A percentile compares a stretch with the other conserved stretches of the same genome.
Evolutionary conservation across 176 grass and related monocot genomes (phyloP).

Genomic region (Bolboschoenus planiculmis): DNA sequence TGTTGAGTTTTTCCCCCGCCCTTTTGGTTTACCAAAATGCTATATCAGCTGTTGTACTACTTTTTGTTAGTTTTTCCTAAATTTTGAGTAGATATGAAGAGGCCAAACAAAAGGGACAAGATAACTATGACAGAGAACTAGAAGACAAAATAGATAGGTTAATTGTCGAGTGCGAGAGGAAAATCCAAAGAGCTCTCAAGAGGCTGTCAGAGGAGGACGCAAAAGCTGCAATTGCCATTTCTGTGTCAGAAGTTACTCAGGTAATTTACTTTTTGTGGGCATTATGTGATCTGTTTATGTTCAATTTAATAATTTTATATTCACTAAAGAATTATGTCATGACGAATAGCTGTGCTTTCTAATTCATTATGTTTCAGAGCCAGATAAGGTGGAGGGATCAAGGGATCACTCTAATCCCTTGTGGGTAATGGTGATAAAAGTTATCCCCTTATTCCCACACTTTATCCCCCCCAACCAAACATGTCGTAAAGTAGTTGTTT

Average conservation of each 20-base stretch:
- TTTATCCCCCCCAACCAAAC: too few relatives aligned
- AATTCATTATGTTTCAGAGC: background rate
- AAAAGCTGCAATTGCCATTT: conserved; percentile 96
- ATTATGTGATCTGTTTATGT: conserved; percentile 9
- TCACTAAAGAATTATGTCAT: background rate
- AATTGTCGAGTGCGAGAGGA: conserved; percentile 95
- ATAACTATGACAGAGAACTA: conserved; percentile 80
- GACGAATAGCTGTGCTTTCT: background rate
- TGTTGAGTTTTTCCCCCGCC: background rate
- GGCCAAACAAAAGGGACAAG: conserved; percentile 65
- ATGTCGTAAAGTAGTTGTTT: background rate
- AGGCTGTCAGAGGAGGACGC: conserved; percentile 82
- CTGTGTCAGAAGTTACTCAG: conserved; percentile 75
- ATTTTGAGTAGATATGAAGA: conserved; percentile 78
- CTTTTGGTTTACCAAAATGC: background rate
- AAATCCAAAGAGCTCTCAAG: conserved; percentile 91
- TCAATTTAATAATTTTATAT: conserved; percentile 13
- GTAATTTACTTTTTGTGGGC: conserved; percentile 29
- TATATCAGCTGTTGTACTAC: background rate
- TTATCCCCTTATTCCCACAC: too few relatives aligned
- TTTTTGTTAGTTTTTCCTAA: conserved; percentile 42
- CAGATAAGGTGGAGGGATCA: too few relatives aligned
- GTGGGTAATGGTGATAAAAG: too few relatives aligned
- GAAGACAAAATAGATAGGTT: conserved; percentile 89
- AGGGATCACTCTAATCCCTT: too few relatives aligned